A percentile compares a stretch with the other conserved stretches of the same genome.
These are phyloP conservation scores for Vanrija sp. DNA, from an alignment of 1,284 basidiomycete genomes.

Conservation along the genomic window DNA sequence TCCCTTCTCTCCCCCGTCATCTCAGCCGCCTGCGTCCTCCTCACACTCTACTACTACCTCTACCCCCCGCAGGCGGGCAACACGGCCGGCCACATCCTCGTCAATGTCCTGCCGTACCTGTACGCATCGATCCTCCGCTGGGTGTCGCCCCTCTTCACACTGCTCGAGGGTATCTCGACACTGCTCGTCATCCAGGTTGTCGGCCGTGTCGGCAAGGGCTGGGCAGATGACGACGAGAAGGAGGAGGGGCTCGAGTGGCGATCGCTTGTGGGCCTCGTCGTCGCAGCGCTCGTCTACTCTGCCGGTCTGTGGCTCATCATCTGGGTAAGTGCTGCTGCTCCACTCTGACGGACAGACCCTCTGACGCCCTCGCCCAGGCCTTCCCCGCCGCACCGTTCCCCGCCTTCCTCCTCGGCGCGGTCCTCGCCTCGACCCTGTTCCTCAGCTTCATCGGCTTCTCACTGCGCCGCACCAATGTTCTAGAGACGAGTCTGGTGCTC, in stretches of 20 bases:
- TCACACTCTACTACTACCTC: slow-evolving; percentile 44
- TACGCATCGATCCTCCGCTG: slow-evolving; percentile 47
- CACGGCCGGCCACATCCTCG: slow-evolving; percentile 31
- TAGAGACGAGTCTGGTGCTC: slow-evolving; percentile 82
- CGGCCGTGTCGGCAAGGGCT: slow-evolving; percentile 47
- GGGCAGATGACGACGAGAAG: slow-evolving; percentile 49
- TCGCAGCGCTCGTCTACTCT: slow-evolving; percentile 44
- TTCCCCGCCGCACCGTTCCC: slow-evolving; percentile 36
- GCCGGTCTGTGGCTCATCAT: slow-evolving; percentile 41
- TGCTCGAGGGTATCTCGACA: slow-evolving; percentile 47
- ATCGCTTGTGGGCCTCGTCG: slow-evolving; percentile 43
- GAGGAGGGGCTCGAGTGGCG: slow-evolving; percentile 49
- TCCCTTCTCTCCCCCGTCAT: slow-evolving; percentile 45
- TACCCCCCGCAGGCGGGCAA: slow-evolving; percentile 22
- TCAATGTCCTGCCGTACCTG: slow-evolving; percentile 42
- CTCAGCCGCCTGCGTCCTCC: slow-evolving; percentile 30
- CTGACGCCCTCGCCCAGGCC: slow-evolving; percentile 12
- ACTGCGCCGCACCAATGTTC: slow-evolving; percentile 81
- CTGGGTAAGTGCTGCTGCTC: background rate
- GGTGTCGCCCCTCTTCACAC: slow-evolving; percentile 47
- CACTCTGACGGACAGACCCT: background rate
- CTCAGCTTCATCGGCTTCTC: slow-evolving; percentile 86
- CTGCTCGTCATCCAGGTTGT: slow-evolving; percentile 47
- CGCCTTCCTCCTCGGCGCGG: slow-evolving; percentile 45
- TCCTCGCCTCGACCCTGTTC: slow-evolving; percentile 58